A percentile compares a stretch with the other conserved stretches of the same genome.
These are phyloP conservation scores for Debaryomyces sp. DNA, from an alignment of 1,139 yeast species.

Conservation along the genomic window DNA sequence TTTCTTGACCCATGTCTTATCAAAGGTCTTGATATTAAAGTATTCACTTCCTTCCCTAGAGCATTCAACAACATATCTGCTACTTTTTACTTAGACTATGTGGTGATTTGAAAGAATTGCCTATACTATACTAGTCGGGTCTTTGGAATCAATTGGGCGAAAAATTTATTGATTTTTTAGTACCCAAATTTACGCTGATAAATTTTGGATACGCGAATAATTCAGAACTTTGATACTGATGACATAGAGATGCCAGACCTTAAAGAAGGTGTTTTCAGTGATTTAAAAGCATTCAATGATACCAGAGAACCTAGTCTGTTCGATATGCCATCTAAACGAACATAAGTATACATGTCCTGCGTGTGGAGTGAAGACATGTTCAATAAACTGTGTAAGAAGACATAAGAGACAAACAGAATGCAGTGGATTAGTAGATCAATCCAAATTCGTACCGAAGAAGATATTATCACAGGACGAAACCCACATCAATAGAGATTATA, in stretches of 20 bases:
- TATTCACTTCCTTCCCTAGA: neutral
- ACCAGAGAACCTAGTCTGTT: conserved; percentile 32
- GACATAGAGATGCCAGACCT: neutral
- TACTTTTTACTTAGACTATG: neutral
- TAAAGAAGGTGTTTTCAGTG: neutral
- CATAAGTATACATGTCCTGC: conserved; percentile 85
- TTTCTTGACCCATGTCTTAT: conserved; percentile 14
- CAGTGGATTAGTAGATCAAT: conserved; percentile 65
- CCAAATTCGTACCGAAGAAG: conserved; percentile 55
- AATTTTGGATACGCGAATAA: neutral
- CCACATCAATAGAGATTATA: conserved; percentile 80
- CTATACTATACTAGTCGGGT: neutral
- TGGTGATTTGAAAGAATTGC: neutral
- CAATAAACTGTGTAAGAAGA: conserved; percentile 65
- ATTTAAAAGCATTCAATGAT: neutral
- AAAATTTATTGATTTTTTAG: conserved; percentile 7
- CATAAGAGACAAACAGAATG: conserved; percentile 71
- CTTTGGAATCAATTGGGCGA: conserved; percentile 1
- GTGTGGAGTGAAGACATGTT: conserved; percentile 69
- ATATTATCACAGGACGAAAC: conserved; percentile 33
- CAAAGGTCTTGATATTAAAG: conserved; percentile 5
- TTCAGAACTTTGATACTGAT: conserved; percentile 1
- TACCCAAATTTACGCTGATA: conserved; percentile 5
- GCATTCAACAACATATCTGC: conserved; percentile 3
- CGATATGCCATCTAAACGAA: conserved; percentile 49